Evolutionary conservation across 2,329 filamentous ascomycete species (phyloP).

Genomic region (Fusarium palustre): DNA sequence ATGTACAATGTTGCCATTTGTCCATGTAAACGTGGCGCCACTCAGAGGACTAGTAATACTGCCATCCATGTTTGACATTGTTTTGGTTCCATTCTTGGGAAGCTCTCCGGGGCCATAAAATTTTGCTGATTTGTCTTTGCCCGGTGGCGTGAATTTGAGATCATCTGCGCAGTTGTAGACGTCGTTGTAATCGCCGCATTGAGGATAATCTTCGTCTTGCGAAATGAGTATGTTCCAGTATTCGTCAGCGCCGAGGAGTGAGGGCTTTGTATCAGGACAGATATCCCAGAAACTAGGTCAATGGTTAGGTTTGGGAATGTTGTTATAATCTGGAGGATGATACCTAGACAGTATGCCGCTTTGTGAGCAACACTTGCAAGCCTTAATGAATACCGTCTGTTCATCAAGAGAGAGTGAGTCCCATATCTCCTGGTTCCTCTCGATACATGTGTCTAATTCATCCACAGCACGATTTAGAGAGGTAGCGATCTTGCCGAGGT

Average conservation of each 20-base stretch:
- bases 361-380: neutral
- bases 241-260: neutral
- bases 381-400: neutral
- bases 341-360: neutral
- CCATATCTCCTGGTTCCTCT: neutral
- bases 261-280: neutral
- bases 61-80: neutral
- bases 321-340: too few species aligned
- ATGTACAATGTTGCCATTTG: neutral
- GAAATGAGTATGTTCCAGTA: neutral
- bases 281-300: neutral
- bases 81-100: neutral
- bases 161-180: neutral
- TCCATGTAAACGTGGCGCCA: neutral
- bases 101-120: neutral
- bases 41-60: neutral
- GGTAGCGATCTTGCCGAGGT: neutral
- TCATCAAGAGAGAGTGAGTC: neutral
- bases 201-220: neutral
- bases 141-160: neutral
- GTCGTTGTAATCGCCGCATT: neutral
- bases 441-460: neutral
- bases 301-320: too few species aligned
- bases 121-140: neutral
- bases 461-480: neutral